These are phyloP conservation scores for Rhododendron simsii DNA, from an alignment of 148 eudicot genomes.

Conservation along the genomic window DNA sequence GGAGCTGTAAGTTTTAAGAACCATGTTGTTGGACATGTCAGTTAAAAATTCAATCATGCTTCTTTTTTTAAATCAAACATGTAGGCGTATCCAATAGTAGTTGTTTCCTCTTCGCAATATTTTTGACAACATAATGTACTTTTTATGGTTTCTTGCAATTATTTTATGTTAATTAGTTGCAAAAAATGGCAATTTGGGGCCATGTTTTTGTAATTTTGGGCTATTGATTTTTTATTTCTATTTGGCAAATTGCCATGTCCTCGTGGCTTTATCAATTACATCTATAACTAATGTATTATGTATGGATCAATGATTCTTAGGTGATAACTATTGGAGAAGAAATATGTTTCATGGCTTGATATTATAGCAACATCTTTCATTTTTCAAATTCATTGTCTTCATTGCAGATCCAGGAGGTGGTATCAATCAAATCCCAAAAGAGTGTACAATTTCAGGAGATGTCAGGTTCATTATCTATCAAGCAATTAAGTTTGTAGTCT, in stretches of 20 bases:
- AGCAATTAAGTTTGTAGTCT: neutral
- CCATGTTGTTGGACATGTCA: neutral
- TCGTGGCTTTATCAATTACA: neutral
- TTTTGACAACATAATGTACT: neutral
- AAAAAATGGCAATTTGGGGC: neutral
- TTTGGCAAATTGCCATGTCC: neutral
- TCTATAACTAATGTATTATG: neutral
- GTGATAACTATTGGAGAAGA: neutral
- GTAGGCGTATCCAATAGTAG: neutral
- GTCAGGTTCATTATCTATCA: constrained; percentile 54
- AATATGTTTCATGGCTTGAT: neutral
- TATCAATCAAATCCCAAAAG: constrained; percentile 84
- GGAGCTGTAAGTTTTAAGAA: constrained; percentile 70
- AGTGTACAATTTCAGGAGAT: constrained; percentile 85
- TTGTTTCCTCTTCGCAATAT: neutral
- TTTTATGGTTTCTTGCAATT: neutral
- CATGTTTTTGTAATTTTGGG: neutral
- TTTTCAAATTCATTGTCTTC: constrained; percentile 7
- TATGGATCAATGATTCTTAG: neutral
- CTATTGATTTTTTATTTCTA: neutral
- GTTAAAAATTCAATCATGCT: neutral
- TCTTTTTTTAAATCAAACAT: neutral
- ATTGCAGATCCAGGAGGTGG: constrained; percentile 94
- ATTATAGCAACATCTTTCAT: neutral
- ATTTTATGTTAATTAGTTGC: neutral